Percentiles rank a stretch among this genome's conserved stretches.
Evolutionary conservation across 1,139 yeast species (phyloP).

Genomic region (Eremothecium cymbalariae): DNA sequence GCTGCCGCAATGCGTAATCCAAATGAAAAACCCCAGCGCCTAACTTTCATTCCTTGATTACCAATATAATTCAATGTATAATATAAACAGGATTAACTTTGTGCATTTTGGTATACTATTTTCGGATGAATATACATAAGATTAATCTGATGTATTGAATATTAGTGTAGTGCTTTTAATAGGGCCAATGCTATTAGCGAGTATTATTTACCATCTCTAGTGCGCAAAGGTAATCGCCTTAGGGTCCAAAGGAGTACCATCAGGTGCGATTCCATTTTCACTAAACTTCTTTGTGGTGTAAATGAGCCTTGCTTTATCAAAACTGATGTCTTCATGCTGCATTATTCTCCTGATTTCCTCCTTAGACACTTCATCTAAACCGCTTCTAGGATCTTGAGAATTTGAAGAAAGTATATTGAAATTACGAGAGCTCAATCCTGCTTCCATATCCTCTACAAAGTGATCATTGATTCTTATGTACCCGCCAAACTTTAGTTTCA

Average conservation of each 20-base stretch:
- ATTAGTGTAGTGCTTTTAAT: not conserved
- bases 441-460: constrained; percentile 52
- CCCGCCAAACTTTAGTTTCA: constrained; percentile 15
- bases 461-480: constrained; percentile 28
- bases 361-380: constrained; percentile 52
- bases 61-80: constrained; percentile 2
- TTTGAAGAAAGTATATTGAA: constrained; percentile 49
- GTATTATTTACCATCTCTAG: too few relatives aligned
- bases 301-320: constrained; percentile 62
- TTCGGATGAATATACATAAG: not conserved
- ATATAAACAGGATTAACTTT: not conserved
- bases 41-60: too few relatives aligned
- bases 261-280: constrained; percentile 47
- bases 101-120: too few relatives aligned
- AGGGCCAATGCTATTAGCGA: not conserved
- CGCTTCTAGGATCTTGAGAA: constrained; percentile 48
- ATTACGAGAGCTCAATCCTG: constrained; percentile 54
- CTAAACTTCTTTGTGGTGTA: constrained; percentile 43
- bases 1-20: constrained; percentile 14
- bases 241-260: constrained; percentile 45
- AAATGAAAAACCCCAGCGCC: too few relatives aligned
- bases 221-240: constrained; percentile 36
- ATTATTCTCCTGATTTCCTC: constrained; percentile 46
- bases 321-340: constrained; percentile 42
- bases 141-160: constrained; percentile 1